Evolutionary conservation across 1,284 basidiomycete species (phyloP).

Genomic region (Ustilago sp.): DNA sequence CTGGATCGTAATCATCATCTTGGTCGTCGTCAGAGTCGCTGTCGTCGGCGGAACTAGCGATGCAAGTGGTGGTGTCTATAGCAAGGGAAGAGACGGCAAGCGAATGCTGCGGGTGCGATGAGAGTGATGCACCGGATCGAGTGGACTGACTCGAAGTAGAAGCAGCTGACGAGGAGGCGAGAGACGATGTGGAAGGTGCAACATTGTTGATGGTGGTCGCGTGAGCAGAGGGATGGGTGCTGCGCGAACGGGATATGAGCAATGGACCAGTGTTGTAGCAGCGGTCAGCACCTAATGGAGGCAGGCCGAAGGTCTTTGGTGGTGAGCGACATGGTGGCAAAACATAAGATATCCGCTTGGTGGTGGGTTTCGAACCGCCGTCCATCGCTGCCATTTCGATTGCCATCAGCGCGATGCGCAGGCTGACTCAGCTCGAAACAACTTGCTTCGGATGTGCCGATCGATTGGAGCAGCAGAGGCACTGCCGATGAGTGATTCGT

Average conservation of each 20-base stretch:
- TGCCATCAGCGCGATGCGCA: conserved; percentile 12
- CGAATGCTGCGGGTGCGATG: conserved; percentile 58
- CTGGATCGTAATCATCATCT: conserved; percentile 2
- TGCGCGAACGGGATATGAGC: conserved; percentile 22
- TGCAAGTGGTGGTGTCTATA: conserved; percentile 57
- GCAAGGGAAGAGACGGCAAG: conserved; percentile 65
- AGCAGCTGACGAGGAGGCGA: conserved; percentile 10
- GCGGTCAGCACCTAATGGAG: conserved; percentile 45
- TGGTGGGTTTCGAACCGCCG: conserved; percentile 31
- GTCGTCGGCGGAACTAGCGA: conserved; percentile 22
- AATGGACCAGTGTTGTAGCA: conserved; percentile 31
- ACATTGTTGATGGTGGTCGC: background rate
- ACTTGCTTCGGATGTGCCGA: no score
- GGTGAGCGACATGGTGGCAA: conserved; percentile 46
- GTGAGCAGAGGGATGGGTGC: background rate
- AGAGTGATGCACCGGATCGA: conserved; percentile 23
- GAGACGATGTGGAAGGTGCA: conserved; percentile 20
- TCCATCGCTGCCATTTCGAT: conserved; percentile 27
- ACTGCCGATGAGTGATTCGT: no score
- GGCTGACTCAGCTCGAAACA: background rate
- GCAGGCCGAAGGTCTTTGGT: conserved; percentile 51
- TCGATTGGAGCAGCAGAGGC: no score
- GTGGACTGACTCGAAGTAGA: conserved; percentile 16
- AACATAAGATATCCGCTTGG: conserved; percentile 56
- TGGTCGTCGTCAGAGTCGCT: background rate